Percentiles rank a stretch among this genome's conserved stretches.
phyloP scores from a whole-genome alignment of 345 rosid genomes.

The Ceriops decandra region DNA sequence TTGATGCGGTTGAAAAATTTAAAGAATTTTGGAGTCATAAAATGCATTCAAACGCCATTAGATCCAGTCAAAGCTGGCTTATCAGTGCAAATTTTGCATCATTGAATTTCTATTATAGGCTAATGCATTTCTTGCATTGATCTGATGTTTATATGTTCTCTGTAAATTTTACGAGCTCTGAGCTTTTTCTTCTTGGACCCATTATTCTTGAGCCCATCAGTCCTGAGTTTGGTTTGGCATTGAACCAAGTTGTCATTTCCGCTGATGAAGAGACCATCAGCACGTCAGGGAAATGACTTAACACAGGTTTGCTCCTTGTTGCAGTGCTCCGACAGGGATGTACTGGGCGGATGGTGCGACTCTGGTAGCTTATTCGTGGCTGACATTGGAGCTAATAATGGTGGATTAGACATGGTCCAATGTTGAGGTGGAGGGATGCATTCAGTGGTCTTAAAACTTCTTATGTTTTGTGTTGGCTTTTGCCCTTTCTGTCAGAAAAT shows the following conservation, averaged over 20 bases:
- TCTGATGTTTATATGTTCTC: not conserved
- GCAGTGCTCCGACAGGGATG: slow-evolving; percentile 54
- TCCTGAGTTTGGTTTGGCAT: not conserved
- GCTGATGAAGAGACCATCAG: slow-evolving; percentile 8
- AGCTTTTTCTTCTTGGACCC: not conserved
- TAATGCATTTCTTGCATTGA: not conserved
- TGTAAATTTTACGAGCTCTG: not conserved
- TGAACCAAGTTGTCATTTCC: not conserved
- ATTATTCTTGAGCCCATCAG: not conserved
- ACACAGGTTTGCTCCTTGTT: slow-evolving; percentile 17
- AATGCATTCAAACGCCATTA: not conserved
- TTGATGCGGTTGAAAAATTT: too few species aligned
- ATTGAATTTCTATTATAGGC: not conserved
- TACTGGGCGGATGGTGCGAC: slow-evolving; percentile 68
- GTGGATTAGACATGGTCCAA: not conserved
- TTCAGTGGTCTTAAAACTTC: slow-evolving; percentile 4
- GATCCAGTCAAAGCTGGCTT: not conserved
- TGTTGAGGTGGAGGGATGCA: not conserved
- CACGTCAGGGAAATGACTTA: slow-evolving; percentile 7
- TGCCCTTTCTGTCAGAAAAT: not conserved
- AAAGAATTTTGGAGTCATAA: not conserved
- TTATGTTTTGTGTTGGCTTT: slow-evolving; percentile 4
- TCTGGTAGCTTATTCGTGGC: slow-evolving; percentile 62
- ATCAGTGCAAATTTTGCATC: not conserved
- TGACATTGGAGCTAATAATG: slow-evolving; percentile 34